Evolutionary conservation across 129 eudicot genomes (phyloP).

Genomic region (Artemisia argyi): DNA sequence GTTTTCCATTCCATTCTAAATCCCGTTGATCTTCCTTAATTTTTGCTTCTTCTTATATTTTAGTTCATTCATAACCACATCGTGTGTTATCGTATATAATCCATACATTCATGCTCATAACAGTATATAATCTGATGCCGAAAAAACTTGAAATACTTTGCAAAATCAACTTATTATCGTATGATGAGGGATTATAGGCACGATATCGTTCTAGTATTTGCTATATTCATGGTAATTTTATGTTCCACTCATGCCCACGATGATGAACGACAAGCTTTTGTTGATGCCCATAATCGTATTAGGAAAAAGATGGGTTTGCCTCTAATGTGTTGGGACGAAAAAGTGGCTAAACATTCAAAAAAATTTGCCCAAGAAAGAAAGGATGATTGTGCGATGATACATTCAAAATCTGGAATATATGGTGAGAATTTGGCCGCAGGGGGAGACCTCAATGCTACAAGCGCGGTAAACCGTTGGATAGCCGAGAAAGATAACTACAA

Average conservation of each 20-base stretch:
- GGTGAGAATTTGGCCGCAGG: conserved; percentile 13
- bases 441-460: background rate
- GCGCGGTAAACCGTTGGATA: background rate
- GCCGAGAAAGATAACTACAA: conserved; percentile 2
- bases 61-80: too few species aligned
- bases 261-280: background rate
- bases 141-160: too few species aligned
- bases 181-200: background rate
- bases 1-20: too few species aligned
- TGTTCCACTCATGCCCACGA: background rate
- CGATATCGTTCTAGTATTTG: background rate
- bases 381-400: conserved; percentile 19
- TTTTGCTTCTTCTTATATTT: too few species aligned
- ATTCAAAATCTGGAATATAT: background rate
- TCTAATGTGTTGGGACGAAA: background rate
- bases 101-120: too few species aligned
- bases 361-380: conserved; percentile 1
- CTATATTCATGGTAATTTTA: background rate
- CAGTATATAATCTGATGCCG: too few species aligned
- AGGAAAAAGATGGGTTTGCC: background rate
- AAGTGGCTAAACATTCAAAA: background rate
- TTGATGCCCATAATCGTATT: conserved; percentile 9
- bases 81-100: too few species aligned
- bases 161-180: too few species aligned
- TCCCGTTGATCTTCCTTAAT: too few species aligned